Conservation (phyloP, 1,284 basidiomycete genomes). For the Moesziomyces antarcticus region DNA sequence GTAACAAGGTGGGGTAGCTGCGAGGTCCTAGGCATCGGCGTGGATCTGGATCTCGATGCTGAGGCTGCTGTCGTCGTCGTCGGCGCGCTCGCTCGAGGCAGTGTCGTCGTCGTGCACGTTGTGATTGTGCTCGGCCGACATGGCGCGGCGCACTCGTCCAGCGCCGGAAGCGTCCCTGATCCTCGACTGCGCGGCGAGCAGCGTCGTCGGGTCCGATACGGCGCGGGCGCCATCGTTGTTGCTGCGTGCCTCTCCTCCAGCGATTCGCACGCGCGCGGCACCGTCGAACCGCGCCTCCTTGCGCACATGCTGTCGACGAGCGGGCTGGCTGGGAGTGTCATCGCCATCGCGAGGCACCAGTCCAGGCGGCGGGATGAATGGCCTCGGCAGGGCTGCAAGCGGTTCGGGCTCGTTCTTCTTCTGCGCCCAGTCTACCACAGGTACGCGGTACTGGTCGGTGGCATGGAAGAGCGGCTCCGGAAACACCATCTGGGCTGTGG, state of each 20-base stretch:
- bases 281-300: background rate
- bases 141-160: constrained; percentile 19
- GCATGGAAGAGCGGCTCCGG: too few relatives aligned
- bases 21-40: background rate
- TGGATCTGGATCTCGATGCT: constrained; percentile 34
- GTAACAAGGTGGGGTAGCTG: too few relatives aligned
- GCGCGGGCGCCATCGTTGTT: constrained; percentile 1
- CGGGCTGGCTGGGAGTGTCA: too few relatives aligned
- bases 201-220: constrained; percentile 33
- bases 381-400: too few relatives aligned
- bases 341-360: too few relatives aligned
- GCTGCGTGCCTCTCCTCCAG: background rate
- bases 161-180: constrained; percentile 10
- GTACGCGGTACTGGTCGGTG: too few relatives aligned
- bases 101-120: constrained; percentile 2
- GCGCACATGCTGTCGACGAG: too few relatives aligned
- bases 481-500: too few relatives aligned
- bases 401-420: too few relatives aligned
- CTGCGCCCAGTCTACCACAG: too few relatives aligned
- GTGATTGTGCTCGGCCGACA: constrained; percentile 36
- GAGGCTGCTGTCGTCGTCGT: constrained; percentile 24
- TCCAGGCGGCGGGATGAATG: too few relatives aligned
- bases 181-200: constrained; percentile 13
- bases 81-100: background rate
- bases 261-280: constrained; percentile 11